Evolutionary conservation across 2,329 filamentous ascomycete genomes (phyloP).

Genomic region (Teratosphaeria viscida): DNA sequence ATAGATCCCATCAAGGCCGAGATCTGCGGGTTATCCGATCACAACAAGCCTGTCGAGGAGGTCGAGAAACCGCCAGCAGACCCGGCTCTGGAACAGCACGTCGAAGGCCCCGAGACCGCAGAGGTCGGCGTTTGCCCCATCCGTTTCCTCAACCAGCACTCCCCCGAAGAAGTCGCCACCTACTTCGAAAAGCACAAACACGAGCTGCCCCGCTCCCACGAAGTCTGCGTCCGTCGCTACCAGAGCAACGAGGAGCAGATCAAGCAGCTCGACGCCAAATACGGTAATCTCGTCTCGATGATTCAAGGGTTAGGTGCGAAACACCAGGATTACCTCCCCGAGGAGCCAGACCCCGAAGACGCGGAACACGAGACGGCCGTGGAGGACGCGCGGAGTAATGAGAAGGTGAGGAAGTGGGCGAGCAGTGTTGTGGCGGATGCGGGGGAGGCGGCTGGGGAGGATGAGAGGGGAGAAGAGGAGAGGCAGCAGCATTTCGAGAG

Average conservation of each 20-base stretch:
- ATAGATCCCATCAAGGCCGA: conserved; percentile 27
- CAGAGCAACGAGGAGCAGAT: conserved; percentile 79
- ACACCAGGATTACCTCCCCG: conserved; percentile 75
- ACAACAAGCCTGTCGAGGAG: conserved; percentile 5
- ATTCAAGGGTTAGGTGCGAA: conserved; percentile 80
- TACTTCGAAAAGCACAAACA: conserved; percentile 96
- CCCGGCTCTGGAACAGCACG: not conserved
- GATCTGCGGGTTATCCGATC: conserved; percentile 25
- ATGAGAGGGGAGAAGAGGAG: conserved; percentile 38
- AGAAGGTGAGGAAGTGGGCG: conserved; percentile 79
- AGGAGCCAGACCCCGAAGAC: conserved; percentile 30
- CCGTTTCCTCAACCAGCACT: conserved; percentile 82
- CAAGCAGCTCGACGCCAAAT: conserved; percentile 83
- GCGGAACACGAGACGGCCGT: not conserved
- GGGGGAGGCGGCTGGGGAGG: conserved; percentile 22
- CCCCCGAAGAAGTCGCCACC: conserved; percentile 81
- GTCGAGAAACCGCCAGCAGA: not conserved
- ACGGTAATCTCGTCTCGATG: conserved; percentile 86
- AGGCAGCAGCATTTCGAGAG: conserved; percentile 71
- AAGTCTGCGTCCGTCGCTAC: conserved; percentile 82
- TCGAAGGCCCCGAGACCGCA: conserved; percentile 10
- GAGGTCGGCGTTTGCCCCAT: conserved; percentile 70
- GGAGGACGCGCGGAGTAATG: conserved; percentile 44
- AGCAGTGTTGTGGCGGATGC: conserved; percentile 57
- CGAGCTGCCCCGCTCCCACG: conserved; percentile 84